Conservation (phyloP, 495 filamentous ascomycete species). For the Hypoxylon fuscum region DNA sequence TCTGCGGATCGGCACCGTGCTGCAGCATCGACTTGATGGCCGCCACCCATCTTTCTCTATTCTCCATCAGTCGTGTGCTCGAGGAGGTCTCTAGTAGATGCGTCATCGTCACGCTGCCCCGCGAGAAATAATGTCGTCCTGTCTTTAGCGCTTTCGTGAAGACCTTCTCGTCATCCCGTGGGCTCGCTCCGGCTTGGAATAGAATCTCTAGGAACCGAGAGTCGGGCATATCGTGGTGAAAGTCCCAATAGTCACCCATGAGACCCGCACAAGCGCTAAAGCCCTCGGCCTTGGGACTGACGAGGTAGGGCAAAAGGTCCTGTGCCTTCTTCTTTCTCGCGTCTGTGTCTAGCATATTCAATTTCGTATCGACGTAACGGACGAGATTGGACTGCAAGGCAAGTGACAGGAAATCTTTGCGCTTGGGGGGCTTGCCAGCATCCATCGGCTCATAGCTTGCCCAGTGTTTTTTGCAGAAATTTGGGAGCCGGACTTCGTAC, state of each 20-base stretch:
- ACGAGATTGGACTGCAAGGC: slow-evolving; percentile 44
- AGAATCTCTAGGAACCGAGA: slow-evolving; percentile 37
- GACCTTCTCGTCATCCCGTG: slow-evolving; percentile 29
- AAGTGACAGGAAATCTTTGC: slow-evolving; percentile 43
- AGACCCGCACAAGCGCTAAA: slow-evolving; percentile 43
- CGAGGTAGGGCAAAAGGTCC: slow-evolving; percentile 38
- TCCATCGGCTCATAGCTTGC: slow-evolving; percentile 48
- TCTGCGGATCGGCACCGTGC: slow-evolving; percentile 43
- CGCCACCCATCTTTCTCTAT: slow-evolving; percentile 44
- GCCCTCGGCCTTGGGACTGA: slow-evolving; percentile 44
- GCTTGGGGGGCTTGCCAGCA: slow-evolving; percentile 45
- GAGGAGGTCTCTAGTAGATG: slow-evolving; percentile 42
- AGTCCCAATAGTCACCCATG: slow-evolving; percentile 44
- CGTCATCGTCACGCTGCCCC: slow-evolving; percentile 45
- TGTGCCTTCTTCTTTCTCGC: slow-evolving; percentile 39
- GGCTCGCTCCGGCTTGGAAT: slow-evolving; percentile 36
- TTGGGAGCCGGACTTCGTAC: slow-evolving; percentile 37
- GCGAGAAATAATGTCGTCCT: slow-evolving; percentile 43
- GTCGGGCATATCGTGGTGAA: slow-evolving; percentile 49
- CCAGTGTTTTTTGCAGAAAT: slow-evolving; percentile 40
- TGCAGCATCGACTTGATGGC: slow-evolving; percentile 43
- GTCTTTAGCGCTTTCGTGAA: slow-evolving; percentile 40
- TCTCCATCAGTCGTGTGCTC: slow-evolving; percentile 42
- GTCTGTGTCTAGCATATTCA: slow-evolving; percentile 22
- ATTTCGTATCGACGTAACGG: slow-evolving; percentile 35